Evolutionary conservation across 176 grass and related monocot species (phyloP).

Genomic region (Leersia perrieri): DNA sequence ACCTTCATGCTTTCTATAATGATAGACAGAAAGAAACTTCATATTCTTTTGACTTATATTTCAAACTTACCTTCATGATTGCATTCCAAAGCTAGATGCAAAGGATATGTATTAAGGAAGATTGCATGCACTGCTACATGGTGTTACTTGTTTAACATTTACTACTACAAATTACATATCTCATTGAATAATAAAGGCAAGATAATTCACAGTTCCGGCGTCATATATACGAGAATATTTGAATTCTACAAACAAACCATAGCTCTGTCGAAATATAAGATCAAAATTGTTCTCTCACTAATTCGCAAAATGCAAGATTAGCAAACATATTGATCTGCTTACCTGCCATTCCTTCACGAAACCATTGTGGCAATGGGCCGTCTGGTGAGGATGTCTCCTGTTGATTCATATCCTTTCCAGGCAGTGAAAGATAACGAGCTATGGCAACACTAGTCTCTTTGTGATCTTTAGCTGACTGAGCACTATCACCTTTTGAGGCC

Average conservation of each 20-base stretch:
- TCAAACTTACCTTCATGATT: background rate
- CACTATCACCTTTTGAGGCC: constrained; percentile 26
- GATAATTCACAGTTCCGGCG: background rate
- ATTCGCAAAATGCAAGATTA: background rate
- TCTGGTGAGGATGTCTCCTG: constrained; percentile 51
- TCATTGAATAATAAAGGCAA: background rate
- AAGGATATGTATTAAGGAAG: background rate
- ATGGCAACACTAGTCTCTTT: constrained; percentile 63
- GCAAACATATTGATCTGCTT: constrained; percentile 19
- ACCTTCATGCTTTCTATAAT: background rate
- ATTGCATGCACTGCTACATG: background rate
- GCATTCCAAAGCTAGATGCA: background rate
- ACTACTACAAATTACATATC: background rate
- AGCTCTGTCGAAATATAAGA: background rate
- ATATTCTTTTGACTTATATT: background rate
- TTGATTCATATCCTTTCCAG: constrained; percentile 47
- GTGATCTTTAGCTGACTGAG: constrained; percentile 42
- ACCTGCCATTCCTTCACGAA: constrained; percentile 98
- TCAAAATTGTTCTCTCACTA: background rate
- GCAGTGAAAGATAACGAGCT: constrained; percentile 46
- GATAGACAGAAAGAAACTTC: background rate
- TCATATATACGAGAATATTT: background rate
- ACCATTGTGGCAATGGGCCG: constrained; percentile 85
- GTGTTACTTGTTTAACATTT: background rate
- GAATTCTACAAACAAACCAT: background rate